Percentiles rank a stretch among this genome's conserved stretches.
Conservation (phyloP, 768 basidiomycete species). For the Pulveroboletus sp. region DNA sequence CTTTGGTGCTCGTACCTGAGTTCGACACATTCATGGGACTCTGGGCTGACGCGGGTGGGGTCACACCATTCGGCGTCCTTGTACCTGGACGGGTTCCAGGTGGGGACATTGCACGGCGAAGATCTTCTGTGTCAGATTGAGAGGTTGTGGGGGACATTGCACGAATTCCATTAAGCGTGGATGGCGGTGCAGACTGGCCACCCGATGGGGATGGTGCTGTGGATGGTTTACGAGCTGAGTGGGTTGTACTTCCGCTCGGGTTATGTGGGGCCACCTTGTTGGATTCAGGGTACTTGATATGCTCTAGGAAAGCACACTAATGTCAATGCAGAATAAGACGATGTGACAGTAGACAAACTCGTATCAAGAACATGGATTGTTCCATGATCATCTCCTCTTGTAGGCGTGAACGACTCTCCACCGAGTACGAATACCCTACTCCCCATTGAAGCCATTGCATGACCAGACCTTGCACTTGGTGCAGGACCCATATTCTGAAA, state of each 20-base stretch:
- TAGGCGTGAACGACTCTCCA: slow-evolving; percentile 79
- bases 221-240: slow-evolving; percentile 46
- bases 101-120: slow-evolving; percentile 66
- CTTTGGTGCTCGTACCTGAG: slow-evolving; percentile 37
- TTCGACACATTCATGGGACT: slow-evolving; percentile 5
- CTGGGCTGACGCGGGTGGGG: slow-evolving; percentile 8
- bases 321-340: not conserved
- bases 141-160: slow-evolving; percentile 61
- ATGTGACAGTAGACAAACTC: slow-evolving; percentile 49
- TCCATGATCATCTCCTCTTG: slow-evolving; percentile 72
- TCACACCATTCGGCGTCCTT: slow-evolving; percentile 32
- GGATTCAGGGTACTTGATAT: slow-evolving; percentile 89
- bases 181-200: slow-evolving; percentile 25
- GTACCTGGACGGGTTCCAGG: slow-evolving; percentile 40
- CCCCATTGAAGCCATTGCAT: slow-evolving; percentile 95
- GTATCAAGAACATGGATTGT: slow-evolving; percentile 93
- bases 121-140: slow-evolving; percentile 48
- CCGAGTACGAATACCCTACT: slow-evolving; percentile 89
- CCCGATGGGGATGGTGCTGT: slow-evolving; percentile 32
- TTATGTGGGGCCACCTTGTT: slow-evolving; percentile 38
- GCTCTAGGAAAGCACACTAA: slow-evolving; percentile 42
- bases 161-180: slow-evolving; percentile 37
- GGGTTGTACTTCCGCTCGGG: slow-evolving; percentile 23
- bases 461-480: slow-evolving; percentile 88
- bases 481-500: slow-evolving; percentile 99